Conservation (phyloP, 2,329 filamentous ascomycete species). For the Trichoderma afroharzianum region DNA sequence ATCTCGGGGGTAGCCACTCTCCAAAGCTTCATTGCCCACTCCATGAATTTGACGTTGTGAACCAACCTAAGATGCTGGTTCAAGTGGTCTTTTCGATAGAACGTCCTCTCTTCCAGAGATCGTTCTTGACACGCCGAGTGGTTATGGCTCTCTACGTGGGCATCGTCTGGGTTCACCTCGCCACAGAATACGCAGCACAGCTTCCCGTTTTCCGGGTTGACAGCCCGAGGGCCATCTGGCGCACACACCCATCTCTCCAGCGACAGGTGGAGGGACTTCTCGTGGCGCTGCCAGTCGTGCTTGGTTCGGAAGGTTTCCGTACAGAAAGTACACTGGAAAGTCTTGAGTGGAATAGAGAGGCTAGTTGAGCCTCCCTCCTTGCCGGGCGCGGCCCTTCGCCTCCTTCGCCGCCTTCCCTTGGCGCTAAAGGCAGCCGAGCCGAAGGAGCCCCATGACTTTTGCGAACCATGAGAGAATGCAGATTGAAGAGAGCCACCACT, state of each 20-base stretch:
- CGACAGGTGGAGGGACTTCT: conserved; percentile 63
- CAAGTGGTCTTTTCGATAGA: conserved; percentile 65
- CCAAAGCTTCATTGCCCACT: conserved; percentile 64
- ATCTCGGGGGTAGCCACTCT: conserved; percentile 59
- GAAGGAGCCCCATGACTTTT: conserved; percentile 53
- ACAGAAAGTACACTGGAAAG: conserved; percentile 66
- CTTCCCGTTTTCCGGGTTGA: conserved; percentile 58
- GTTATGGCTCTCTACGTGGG: conserved; percentile 38
- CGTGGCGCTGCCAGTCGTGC: conserved; percentile 68
- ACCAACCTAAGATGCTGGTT: conserved; percentile 62
- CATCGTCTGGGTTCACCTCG: conserved; percentile 40
- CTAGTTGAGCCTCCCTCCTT: conserved; percentile 30
- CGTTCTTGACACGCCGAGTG: conserved; percentile 64
- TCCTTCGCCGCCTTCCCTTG: conserved; percentile 47
- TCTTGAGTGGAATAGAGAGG: conserved; percentile 46
- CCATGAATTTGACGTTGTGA: conserved; percentile 57
- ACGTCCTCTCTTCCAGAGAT: conserved; percentile 56
- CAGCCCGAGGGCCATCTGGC: conserved; percentile 51
- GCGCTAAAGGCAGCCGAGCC: conserved; percentile 40
- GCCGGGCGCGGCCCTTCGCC: conserved; percentile 39
- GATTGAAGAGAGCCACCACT: conserved; percentile 57
- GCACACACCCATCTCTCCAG: conserved; percentile 64
- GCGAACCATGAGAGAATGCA: conserved; percentile 56
- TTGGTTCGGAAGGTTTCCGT: conserved; percentile 66
- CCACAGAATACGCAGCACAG: conserved; percentile 59